Base-by-base conservation (phyloP, 768 basidiomycete genomes). In the Paxillus ammoniavirescens region DNA sequence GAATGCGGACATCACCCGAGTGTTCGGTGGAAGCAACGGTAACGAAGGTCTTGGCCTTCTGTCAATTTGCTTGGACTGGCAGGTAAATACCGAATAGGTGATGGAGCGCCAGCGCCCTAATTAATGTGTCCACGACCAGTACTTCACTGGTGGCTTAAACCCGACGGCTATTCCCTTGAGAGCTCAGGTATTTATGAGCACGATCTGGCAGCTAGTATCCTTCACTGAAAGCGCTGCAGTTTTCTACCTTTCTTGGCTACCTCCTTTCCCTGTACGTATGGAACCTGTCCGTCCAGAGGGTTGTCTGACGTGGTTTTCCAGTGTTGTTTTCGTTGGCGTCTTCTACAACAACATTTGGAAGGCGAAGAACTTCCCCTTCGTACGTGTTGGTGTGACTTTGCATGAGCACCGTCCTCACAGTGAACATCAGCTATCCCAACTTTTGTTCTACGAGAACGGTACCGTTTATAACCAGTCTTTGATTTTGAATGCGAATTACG, bases 11-110 rank as follows among this genome's bases (percentile, higher is more conserved):
- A 72, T 84, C 53, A 78, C 82, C 0, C 73, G 78, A 28, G 69
- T 84, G 31, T 84, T 86, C 60, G 84, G 84, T 48, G 84, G 84
- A 38, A 81, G 77, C 37, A 77, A 80, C 28, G 83, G 76, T 50
- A 84, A 86, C 50, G 83, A 85, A 64, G 83, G 84, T 7, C 75
- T 86, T 38, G 84, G 83, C 9, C 66, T 80, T 49, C 77, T 86
- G 42, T 76, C 83, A 2, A 62, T 85, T 38, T 83, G 74, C 56
- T 68, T 86, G 13, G 84, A 87, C 60, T 86, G 84, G 83, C 81
- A 82, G 69, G 68, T 69, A 51, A 1, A 75, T 47, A 73, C 73
- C 26, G 78, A 77, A 14, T 72, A 74, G 13, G 73, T 75, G 3
- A 70, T 80, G 48, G 75, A 77, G 12, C 74, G 74, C 38, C 63